Base-by-base conservation (phyloP, 805 yeast species). In the Dipodascopsis uninucleata region DNA sequence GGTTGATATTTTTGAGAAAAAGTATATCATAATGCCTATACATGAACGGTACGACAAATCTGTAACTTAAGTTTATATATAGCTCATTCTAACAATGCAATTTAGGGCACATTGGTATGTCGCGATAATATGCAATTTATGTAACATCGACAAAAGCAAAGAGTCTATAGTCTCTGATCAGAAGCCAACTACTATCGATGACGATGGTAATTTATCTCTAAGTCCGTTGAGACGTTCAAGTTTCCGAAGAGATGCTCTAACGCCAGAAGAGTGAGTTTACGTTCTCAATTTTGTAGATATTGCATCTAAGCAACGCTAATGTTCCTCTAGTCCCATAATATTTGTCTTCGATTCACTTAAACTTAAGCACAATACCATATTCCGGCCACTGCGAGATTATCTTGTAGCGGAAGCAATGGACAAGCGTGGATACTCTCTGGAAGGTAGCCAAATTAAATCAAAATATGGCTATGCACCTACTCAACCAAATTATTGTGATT, bases 401-500 rank as follows among this genome's bases (percentile, higher is more conserved):
- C 65, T 88, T 3, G 71, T 75, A 3, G 78, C 74, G 2, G 88
- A 84, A 63, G 90, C 94, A 7, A 67, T 69, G 41, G 93, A 83
- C 26, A 80, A 76, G 54, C 73, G 77, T 53, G 66, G 64, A 0
- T 50, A 81, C 7, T 70, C 66, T 0, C 58, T 88, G 3, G 65
- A 66, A 17, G 69, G 69, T 9, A 62, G 66, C 4, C 71, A 69
- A 33, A 75, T 89, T 18, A 62, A 71, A 34, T 65, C 77, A 36
- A 61, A 69, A 39, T 62, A 69, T 5, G 78, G 80, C 3, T 59
- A 68, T 4, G 93, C 87, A 0, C 96, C 97, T 0, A 78, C 74
- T 47, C 98, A 93, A 60, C 79, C 80, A 24, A 93, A 93, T 61
- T 79, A 81, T 66, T 85, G 88, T 60, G 98, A 93, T 62, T 93